These are phyloP conservation scores for Francoa sonchifolia DNA, from an alignment of 441 rosid species.

Conservation along the genomic window DNA sequence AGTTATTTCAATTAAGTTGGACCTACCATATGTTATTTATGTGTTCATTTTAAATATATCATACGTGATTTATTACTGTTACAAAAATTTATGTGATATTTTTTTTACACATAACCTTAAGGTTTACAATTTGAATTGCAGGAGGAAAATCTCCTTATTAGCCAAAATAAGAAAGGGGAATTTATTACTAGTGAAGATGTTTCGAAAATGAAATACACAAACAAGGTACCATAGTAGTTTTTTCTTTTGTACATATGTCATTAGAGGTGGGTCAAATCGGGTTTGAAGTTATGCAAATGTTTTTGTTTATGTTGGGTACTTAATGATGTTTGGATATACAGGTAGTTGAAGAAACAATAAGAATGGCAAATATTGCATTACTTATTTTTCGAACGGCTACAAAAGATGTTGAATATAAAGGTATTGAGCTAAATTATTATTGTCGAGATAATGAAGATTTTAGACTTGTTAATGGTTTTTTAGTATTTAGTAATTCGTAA, in stretches of 20 bases:
- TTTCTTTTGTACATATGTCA: too few species aligned
- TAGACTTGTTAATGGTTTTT: too few species aligned
- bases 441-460: too few species aligned
- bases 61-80: too few species aligned
- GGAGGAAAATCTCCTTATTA: slow-evolving; percentile 25
- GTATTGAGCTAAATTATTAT: too few species aligned
- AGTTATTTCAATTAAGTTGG: too few species aligned
- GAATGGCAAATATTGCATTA: slow-evolving; percentile 25
- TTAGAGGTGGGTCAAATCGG: too few species aligned
- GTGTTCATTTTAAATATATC: too few species aligned
- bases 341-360: slow-evolving; percentile 32
- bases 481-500: too few species aligned
- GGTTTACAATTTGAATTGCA: background rate
- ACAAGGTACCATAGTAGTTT: slow-evolving; percentile 8
- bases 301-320: background rate
- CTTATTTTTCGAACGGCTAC: slow-evolving; percentile 14
- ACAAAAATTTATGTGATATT: too few species aligned
- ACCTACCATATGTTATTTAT: too few species aligned
- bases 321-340: background rate
- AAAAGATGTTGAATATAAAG: slow-evolving; percentile 25
- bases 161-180: slow-evolving; percentile 19
- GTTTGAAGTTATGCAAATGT: too few species aligned
- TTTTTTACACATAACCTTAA: background rate
- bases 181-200: slow-evolving; percentile 27
- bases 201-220: slow-evolving; percentile 21